These are phyloP conservation scores for Mortierella sp. DNA, from an alignment of 371 early-diverging fungal species.

Conservation along the genomic window DNA sequence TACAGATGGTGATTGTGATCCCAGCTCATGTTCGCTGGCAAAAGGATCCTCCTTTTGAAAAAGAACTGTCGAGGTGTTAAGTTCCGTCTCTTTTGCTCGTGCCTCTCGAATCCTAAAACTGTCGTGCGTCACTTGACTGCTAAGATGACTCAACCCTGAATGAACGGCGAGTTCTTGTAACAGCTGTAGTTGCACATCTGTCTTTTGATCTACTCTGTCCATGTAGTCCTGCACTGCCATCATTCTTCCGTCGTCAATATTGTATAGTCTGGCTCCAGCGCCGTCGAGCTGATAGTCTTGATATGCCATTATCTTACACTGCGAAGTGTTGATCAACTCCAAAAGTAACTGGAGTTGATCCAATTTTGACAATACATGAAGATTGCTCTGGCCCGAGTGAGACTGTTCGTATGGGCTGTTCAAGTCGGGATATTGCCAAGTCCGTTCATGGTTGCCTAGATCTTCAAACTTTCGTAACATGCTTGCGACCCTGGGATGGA, in stretches of 20 bases:
- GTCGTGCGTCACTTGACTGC: too few species aligned
- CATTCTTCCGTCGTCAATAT: slow-evolving; percentile 46
- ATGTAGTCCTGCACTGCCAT: slow-evolving; percentile 50
- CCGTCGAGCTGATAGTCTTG: slow-evolving; percentile 47
- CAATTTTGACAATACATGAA: slow-evolving; percentile 24
- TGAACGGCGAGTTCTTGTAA: slow-evolving; percentile 15
- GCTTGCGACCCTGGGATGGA: slow-evolving; percentile 37
- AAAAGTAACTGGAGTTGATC: slow-evolving; percentile 42
- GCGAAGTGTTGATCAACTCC: slow-evolving; percentile 51
- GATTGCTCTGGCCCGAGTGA: too few species aligned
- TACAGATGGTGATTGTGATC: too few species aligned
- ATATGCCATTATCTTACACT: slow-evolving; percentile 51
- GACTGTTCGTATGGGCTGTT: too few species aligned
- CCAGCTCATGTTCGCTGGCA: too few species aligned
- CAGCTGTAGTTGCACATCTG: slow-evolving; percentile 39
- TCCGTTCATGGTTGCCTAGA: too few species aligned
- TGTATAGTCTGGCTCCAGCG: not conserved
- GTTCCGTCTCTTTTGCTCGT: too few species aligned
- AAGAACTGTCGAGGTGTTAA: too few species aligned
- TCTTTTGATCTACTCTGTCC: slow-evolving; percentile 46
- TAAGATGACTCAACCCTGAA: too few species aligned
- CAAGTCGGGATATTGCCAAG: too few species aligned
- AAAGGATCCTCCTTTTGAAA: too few species aligned
- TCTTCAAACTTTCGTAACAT: slow-evolving; percentile 43
- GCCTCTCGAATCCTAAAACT: too few species aligned